phyloP scores from a whole-genome alignment of 441 rosid species.

The Pelargonium myrrhifolium region DNA sequence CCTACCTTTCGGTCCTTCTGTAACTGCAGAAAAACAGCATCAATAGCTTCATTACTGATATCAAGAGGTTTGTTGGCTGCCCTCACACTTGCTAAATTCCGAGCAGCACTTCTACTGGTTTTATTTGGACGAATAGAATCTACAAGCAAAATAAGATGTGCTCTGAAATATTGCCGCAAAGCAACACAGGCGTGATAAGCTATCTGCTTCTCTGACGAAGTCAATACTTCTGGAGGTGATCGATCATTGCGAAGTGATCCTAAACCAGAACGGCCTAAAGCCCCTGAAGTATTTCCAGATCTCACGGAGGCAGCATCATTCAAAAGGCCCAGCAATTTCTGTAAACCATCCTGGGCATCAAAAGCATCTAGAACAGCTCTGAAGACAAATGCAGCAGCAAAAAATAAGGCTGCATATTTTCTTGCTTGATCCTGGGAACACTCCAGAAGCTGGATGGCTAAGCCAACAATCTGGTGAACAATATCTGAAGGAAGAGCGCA shows the following conservation, averaged over 20 bases:
- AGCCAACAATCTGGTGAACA: constrained; percentile 73
- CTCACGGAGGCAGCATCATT: constrained; percentile 87
- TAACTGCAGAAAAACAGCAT: constrained; percentile 75
- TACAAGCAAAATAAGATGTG: constrained; percentile 83
- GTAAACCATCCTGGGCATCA: constrained; percentile 84
- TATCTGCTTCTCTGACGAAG: constrained; percentile 91
- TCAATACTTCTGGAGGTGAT: constrained; percentile 75
- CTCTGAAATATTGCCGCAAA: constrained; percentile 94
- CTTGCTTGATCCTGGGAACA: constrained; percentile 82
- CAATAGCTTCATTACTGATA: constrained; percentile 94
- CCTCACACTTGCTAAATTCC: constrained; percentile 68
- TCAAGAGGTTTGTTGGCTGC: constrained; percentile 94
- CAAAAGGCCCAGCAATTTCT: constrained; percentile 69
- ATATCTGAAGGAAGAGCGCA: constrained; percentile 86
- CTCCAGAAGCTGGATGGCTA: constrained; percentile 83
- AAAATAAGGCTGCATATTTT: constrained; percentile 89
- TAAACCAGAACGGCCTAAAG: constrained; percentile 39
- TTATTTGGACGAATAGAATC: constrained; percentile 88
- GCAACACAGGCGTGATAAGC: constrained; percentile 92
- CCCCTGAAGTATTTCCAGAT: constrained; percentile 69
- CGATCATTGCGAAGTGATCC: constrained; percentile 60
- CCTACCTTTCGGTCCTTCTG: constrained; percentile 96
- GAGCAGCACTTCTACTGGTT: constrained; percentile 63
- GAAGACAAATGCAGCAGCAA: constrained; percentile 90
- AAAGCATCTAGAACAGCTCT: constrained; percentile 96